Evolutionary conservation across 495 filamentous ascomycete genomes (phyloP).

Genomic region (Xylaria palmicola): DNA sequence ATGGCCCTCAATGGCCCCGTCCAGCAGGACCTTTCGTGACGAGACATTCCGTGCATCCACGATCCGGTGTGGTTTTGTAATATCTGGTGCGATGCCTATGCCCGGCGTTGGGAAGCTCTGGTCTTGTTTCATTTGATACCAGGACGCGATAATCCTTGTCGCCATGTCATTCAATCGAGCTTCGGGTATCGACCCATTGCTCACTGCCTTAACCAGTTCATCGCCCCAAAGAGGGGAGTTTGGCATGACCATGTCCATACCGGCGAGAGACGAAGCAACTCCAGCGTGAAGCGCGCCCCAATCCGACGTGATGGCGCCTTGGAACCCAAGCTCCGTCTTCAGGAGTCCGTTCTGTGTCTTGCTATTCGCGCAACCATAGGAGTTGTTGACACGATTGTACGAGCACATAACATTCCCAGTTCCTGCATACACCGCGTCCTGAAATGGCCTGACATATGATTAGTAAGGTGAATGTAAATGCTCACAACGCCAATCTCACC

Average conservation of each 20-base stretch:
- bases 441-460: constrained; percentile 47
- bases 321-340: constrained; percentile 56
- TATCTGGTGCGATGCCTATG: constrained; percentile 39
- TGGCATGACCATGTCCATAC: constrained; percentile 53
- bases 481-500: constrained; percentile 39
- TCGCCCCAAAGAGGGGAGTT: constrained; percentile 40
- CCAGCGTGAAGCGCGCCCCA: constrained; percentile 52
- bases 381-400: constrained; percentile 57
- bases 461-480: constrained; percentile 27
- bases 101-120: constrained; percentile 31
- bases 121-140: constrained; percentile 45
- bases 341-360: constrained; percentile 50
- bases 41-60: constrained; percentile 34
- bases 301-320: constrained; percentile 54
- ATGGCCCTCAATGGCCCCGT: constrained; percentile 37
- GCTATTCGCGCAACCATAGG: constrained; percentile 53
- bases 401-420: constrained; percentile 56
- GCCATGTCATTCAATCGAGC: constrained; percentile 42
- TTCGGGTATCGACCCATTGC: constrained; percentile 37
- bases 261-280: constrained; percentile 39
- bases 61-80: constrained; percentile 46
- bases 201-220: constrained; percentile 29
- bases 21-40: constrained; percentile 24
- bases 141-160: constrained; percentile 43
- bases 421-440: constrained; percentile 52